phyloP scores from a whole-genome alignment of 2,329 filamentous ascomycete genomes.

The Claviceps monticola region DNA sequence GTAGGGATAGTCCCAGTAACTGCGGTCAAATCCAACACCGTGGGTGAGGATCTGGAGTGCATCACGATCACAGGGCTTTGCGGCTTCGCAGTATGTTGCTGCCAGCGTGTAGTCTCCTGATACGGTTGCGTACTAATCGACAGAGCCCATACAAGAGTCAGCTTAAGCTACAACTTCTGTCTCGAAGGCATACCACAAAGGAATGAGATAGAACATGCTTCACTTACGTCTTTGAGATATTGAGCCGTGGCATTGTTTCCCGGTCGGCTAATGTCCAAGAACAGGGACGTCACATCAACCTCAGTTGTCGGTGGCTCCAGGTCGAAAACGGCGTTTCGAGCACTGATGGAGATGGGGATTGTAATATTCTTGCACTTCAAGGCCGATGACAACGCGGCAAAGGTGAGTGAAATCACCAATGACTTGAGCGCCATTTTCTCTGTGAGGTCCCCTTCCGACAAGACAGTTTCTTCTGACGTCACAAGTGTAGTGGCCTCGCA shows the following conservation, averaged over 20 bases:
- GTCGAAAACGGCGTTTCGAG: conserved; percentile 40
- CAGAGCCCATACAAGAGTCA: not conserved
- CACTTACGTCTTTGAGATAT: conserved; percentile 27
- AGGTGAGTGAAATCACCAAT: conserved; percentile 10
- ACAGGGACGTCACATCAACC: conserved; percentile 43
- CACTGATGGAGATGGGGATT: conserved; percentile 39
- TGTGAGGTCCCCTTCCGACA: not conserved
- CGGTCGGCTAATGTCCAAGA: conserved; percentile 33
- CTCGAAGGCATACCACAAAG: too few relatives aligned
- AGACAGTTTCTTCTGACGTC: not conserved
- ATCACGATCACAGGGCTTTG: conserved; percentile 22
- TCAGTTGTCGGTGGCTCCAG: conserved; percentile 33
- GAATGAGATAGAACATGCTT: not conserved
- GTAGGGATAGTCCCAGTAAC: conserved; percentile 48
- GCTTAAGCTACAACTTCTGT: not conserved
- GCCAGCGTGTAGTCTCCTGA: conserved; percentile 42
- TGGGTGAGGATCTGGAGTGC: conserved; percentile 28
- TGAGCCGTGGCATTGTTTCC: conserved; percentile 34
- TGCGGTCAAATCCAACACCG: conserved; percentile 27
- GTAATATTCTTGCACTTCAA: conserved; percentile 34
- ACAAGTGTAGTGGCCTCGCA: not conserved
- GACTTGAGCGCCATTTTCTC: not conserved
- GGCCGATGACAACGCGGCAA: conserved; percentile 17
- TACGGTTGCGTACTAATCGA: conserved; percentile 30
- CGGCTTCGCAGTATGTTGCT: conserved; percentile 47